Conservation (phyloP, 2,329 filamentous ascomycete genomes). For the Hyphodiscus sp. region DNA sequence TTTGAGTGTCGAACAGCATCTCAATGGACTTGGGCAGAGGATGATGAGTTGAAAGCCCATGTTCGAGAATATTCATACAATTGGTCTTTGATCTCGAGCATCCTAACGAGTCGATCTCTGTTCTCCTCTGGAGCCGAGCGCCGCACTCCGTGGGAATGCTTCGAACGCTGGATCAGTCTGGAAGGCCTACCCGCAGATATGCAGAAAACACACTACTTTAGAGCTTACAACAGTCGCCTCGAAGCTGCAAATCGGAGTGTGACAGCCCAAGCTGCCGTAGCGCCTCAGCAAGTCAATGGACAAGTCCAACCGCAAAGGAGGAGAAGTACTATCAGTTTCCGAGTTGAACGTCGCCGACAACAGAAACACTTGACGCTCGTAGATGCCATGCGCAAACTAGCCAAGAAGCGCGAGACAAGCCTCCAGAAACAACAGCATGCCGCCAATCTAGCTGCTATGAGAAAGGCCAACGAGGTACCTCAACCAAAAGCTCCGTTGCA, state of each 20-base stretch:
- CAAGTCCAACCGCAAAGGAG: conserved; percentile 49
- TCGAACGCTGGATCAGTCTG: conserved; percentile 89
- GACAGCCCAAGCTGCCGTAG: conserved; percentile 30
- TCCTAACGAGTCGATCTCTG: conserved; percentile 65
- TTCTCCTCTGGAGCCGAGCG: conserved; percentile 84
- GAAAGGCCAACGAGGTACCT: conserved; percentile 67
- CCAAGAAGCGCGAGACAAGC: conserved; percentile 84
- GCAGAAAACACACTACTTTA: conserved; percentile 94
- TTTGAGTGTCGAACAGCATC: conserved; percentile 83
- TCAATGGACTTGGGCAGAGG: conserved; percentile 85
- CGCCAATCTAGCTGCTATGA: conserved; percentile 67
- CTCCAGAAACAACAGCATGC: conserved; percentile 84
- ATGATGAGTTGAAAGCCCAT: conserved; percentile 77
- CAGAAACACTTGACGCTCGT: conserved; percentile 83
- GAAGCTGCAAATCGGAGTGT: conserved; percentile 51
- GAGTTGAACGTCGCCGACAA: conserved; percentile 80
- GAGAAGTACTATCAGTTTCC: conserved; percentile 69
- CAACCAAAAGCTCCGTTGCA: conserved; percentile 42
- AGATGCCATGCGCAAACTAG: conserved; percentile 90
- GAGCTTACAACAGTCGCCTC: conserved; percentile 56
- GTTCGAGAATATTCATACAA: conserved; percentile 96
- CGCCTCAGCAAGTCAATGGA: conserved; percentile 24
- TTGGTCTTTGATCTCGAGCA: conserved; percentile 87
- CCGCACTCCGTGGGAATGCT: conserved; percentile 96
- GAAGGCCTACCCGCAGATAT: conserved; percentile 90